phyloP scores from a whole-genome alignment of 441 rosid genomes.

The Erodium texanum region DNA sequence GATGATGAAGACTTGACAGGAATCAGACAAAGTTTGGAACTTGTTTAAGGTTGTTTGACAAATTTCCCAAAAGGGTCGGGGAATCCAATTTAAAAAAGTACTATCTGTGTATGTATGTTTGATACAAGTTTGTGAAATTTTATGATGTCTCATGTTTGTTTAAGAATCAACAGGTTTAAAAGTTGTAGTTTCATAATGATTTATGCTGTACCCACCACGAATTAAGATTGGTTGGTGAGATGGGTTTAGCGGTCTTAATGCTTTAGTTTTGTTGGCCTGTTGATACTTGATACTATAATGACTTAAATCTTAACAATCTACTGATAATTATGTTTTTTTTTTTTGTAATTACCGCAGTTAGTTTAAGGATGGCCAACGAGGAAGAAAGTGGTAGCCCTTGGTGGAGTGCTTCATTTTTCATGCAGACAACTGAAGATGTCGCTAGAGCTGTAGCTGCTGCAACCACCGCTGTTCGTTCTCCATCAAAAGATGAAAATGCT shows the following conservation, averaged over 20 bases:
- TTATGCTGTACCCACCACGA: not conserved
- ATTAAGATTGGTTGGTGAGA: not conserved
- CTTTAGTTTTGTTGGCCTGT: too few relatives aligned
- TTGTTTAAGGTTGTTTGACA: not conserved
- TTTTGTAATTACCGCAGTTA: not conserved
- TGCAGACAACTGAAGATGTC: conserved; percentile 73
- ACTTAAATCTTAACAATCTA: not conserved
- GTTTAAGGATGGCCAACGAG: conserved; percentile 40
- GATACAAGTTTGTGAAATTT: not conserved
- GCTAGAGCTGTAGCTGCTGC: conserved; percentile 68
- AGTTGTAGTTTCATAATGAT: not conserved
- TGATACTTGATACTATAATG: too few relatives aligned
- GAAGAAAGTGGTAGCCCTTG: conserved; percentile 74
- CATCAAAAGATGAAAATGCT: conserved; percentile 50
- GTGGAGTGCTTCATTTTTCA: conserved; percentile 65
- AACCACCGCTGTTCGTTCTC: conserved; percentile 49
- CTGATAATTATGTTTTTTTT: not conserved
- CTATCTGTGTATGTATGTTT: not conserved
- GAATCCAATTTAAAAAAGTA: not conserved
- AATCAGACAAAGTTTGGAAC: too few relatives aligned
- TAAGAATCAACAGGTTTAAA: not conserved
- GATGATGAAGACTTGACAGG: too few relatives aligned
- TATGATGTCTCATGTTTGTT: not conserved
- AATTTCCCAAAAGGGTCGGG: not conserved
- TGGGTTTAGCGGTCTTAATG: not conserved